A percentile compares a stretch with the other conserved stretches of the same genome.
phyloP scores from a whole-genome alignment of 176 grass and related monocot genomes.

The Juncus inflexus region DNA sequence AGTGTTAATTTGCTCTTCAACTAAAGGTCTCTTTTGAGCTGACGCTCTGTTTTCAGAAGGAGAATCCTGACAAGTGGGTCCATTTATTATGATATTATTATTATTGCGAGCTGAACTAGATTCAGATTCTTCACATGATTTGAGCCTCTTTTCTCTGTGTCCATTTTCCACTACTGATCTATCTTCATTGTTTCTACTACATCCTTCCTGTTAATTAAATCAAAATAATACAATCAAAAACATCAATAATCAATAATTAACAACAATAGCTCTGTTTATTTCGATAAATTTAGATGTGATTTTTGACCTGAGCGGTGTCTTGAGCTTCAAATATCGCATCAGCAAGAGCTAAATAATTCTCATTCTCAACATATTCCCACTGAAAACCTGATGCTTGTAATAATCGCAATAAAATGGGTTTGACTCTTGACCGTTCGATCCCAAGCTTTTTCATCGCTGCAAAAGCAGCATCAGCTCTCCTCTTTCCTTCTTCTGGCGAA shows the following conservation, averaged over 20 bases:
- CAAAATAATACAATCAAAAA: constrained; percentile 1
- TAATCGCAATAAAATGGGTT: constrained; percentile 39
- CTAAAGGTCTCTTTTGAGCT: constrained; percentile 13
- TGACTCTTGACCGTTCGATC: constrained; percentile 23
- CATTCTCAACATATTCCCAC: constrained; percentile 86
- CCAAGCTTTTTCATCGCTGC: constrained; percentile 40
- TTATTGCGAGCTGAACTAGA: background rate
- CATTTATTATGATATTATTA: background rate
- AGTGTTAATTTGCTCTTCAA: background rate
- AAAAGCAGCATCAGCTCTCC: constrained; percentile 20
- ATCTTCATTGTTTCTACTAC: background rate
- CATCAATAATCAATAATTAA: no score
- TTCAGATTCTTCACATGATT: constrained; percentile 4
- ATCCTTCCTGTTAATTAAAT: constrained; percentile 21
- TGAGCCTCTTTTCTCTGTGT: constrained; percentile 16
- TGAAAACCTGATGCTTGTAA: constrained; percentile 40
- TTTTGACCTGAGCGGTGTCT: constrained; percentile 33
- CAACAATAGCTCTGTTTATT: no score
- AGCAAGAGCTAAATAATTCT: constrained; percentile 45
- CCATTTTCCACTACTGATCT: background rate
- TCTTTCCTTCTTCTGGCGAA: background rate
- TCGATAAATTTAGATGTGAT: constrained; percentile 7
- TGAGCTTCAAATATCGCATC: constrained; percentile 43
- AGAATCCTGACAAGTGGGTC: background rate
- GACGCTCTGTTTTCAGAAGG: constrained; percentile 2